phyloP scores from a whole-genome alignment of 1,284 basidiomycete species.

The Moesziomyces globuligerus region DNA sequence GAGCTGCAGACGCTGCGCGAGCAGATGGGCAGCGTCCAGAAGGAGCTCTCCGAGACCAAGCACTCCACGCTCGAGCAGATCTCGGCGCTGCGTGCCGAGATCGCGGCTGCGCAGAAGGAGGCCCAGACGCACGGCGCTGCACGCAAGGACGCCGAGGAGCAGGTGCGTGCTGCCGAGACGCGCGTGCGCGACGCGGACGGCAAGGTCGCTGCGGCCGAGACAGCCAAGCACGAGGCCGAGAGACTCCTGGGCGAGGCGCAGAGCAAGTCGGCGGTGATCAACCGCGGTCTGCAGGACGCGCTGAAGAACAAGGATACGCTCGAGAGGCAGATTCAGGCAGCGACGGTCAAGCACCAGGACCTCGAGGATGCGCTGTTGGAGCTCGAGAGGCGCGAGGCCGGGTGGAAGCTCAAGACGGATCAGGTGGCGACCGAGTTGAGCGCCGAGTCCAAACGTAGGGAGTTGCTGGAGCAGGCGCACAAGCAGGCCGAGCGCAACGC shows the following conservation, averaged over 20 bases:
- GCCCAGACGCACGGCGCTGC: constrained; percentile 31
- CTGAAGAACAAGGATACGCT: constrained; percentile 67
- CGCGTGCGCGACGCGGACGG: constrained; percentile 70
- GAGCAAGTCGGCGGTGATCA: constrained; percentile 59
- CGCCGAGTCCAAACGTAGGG: constrained; percentile 56
- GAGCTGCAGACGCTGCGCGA: constrained; percentile 81
- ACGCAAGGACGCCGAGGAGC: constrained; percentile 29
- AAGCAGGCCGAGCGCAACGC: constrained; percentile 73
- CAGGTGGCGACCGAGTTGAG: constrained; percentile 52
- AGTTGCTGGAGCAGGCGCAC: constrained; percentile 63
- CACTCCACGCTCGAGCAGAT: constrained; percentile 62
- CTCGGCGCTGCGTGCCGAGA: constrained; percentile 67
- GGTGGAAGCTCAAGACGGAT: constrained; percentile 57
- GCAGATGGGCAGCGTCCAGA: constrained; percentile 71
- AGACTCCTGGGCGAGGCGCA: constrained; percentile 84
- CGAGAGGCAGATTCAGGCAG: constrained; percentile 78
- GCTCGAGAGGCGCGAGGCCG: constrained; percentile 48
- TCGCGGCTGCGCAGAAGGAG: constrained; percentile 66
- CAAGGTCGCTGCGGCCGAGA: constrained; percentile 76
- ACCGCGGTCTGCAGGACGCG: constrained; percentile 42
- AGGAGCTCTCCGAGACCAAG: constrained; percentile 59
- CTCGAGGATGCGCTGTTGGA: constrained; percentile 60
- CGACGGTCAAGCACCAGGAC: constrained; percentile 70
- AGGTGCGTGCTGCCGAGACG: constrained; percentile 25
- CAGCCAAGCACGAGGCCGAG: constrained; percentile 76